These are phyloP conservation scores for Lojkania enalia DNA, from an alignment of 2,329 filamentous ascomycete species.

Conservation along the genomic window DNA sequence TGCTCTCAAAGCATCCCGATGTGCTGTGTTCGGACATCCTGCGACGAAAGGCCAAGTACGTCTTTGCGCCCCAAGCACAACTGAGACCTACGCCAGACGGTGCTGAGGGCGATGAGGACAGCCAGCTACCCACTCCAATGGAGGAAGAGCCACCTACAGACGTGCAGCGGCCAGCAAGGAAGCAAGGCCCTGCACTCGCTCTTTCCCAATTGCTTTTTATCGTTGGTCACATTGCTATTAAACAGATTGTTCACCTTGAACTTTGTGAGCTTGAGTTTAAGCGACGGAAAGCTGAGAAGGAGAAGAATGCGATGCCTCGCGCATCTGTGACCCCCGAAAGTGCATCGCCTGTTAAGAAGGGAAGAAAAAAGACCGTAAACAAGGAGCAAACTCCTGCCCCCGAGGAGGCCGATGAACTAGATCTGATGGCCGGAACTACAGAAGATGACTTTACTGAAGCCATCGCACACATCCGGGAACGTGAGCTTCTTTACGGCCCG, in stretches of 20 bases:
- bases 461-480: slow-evolving; percentile 81
- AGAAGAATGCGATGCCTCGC: slow-evolving; percentile 61
- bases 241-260: slow-evolving; percentile 97
- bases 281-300: slow-evolving; percentile 87
- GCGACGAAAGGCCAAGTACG: slow-evolving; percentile 78
- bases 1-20: slow-evolving; percentile 91
- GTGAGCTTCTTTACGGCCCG: slow-evolving; percentile 80
- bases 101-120: slow-evolving; percentile 38
- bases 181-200: slow-evolving; percentile 70
- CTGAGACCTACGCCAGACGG: slow-evolving; percentile 35
- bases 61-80: slow-evolving; percentile 66
- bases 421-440: slow-evolving; percentile 94
- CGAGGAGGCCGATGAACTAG: slow-evolving; percentile 83
- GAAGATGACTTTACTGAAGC: slow-evolving; percentile 92
- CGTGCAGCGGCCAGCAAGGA: slow-evolving; percentile 41
- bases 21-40: slow-evolving; percentile 90
- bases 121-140: slow-evolving; percentile 13
- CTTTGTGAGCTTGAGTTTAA: slow-evolving; percentile 99
- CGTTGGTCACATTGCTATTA: slow-evolving; percentile 95
- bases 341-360: slow-evolving; percentile 45
- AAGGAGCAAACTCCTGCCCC: slow-evolving; percentile 50
- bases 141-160: slow-evolving; percentile 25
- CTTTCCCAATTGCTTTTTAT: slow-evolving; percentile 93
- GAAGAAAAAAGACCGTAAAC: slow-evolving; percentile 44
- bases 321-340: slow-evolving; percentile 35